Conservation (phyloP, 129 eudicot genomes). For the Glebionis coronaria region DNA sequence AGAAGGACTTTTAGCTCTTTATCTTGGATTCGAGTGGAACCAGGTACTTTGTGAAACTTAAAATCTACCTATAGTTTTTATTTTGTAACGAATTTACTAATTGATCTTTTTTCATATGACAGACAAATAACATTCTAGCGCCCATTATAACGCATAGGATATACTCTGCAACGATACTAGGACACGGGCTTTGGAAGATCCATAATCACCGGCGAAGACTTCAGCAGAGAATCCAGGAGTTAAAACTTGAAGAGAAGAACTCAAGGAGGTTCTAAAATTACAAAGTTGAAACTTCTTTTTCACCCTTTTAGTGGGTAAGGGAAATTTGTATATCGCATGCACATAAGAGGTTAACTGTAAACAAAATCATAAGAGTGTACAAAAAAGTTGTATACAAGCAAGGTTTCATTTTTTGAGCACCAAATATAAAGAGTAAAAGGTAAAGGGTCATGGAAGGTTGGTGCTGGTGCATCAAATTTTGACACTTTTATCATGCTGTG, state of each 20-base stretch:
- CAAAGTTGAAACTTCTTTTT: neutral
- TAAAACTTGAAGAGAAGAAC: constrained; percentile 46
- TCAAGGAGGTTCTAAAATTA: neutral
- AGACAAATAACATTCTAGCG: constrained; percentile 80
- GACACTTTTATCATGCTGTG: too few species aligned
- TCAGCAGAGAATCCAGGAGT: constrained; percentile 70
- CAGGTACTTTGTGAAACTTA: constrained; percentile 44
- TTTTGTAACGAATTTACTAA: neutral
- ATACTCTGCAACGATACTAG: constrained; percentile 80
- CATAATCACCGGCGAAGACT: constrained; percentile 71
- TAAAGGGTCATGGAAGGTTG: neutral
- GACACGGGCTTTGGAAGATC: constrained; percentile 90
- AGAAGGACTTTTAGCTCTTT: constrained; percentile 81
- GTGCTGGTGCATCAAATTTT: too few species aligned
- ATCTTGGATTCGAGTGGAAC: constrained; percentile 96
- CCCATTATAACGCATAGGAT: constrained; percentile 97
- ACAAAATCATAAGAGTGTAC: neutral
- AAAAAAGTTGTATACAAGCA: neutral
- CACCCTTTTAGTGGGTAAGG: neutral
- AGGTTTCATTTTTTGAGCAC: neutral
- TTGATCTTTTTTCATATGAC: constrained; percentile 6
- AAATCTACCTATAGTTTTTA: neutral
- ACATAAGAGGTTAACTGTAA: neutral
- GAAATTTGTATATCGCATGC: neutral
- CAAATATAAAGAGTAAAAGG: too few species aligned